phyloP scores from a whole-genome alignment of 2,329 filamentous ascomycete genomes.

The Neofusicoccum laricinum region DNA sequence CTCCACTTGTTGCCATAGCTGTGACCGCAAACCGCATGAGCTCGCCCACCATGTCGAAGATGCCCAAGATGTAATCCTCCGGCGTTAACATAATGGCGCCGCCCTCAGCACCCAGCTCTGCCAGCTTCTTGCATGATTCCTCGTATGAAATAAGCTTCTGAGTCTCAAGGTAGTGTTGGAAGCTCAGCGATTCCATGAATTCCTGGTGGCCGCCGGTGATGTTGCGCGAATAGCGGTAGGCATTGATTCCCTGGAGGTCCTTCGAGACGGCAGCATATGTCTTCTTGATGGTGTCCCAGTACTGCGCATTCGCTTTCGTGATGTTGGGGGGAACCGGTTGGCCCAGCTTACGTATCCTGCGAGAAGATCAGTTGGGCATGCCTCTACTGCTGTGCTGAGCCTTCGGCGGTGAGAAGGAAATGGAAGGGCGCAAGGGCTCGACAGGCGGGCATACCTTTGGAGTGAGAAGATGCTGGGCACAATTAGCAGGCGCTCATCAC shows the following conservation, averaged over 20 bases:
- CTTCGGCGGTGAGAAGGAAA: too few relatives aligned
- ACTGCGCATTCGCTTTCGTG: slow-evolving; percentile 65
- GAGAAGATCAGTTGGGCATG: slow-evolving; percentile 4
- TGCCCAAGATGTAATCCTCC: slow-evolving; percentile 83
- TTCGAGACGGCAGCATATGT: slow-evolving; percentile 66
- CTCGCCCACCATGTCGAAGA: slow-evolving; percentile 94
- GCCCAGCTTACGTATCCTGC: slow-evolving; percentile 60
- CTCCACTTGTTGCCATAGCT: slow-evolving; percentile 72
- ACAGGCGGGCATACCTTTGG: slow-evolving; percentile 59
- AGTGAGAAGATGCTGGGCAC: slow-evolving; percentile 70
- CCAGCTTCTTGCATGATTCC: slow-evolving; percentile 49
- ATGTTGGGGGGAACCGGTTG: slow-evolving; percentile 66
- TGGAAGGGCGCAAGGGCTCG: neutral
- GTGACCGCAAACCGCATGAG: slow-evolving; percentile 96
- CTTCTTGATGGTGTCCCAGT: slow-evolving; percentile 67
- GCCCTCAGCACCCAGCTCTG: slow-evolving; percentile 35
- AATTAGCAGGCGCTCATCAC: neutral
- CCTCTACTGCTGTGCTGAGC: neutral
- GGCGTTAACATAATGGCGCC: slow-evolving; percentile 64
- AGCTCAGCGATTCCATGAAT: slow-evolving; percentile 87
- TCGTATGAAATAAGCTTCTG: slow-evolving; percentile 70
- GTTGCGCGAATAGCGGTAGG: slow-evolving; percentile 75
- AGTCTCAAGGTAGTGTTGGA: slow-evolving; percentile 79
- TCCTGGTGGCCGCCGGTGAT: slow-evolving; percentile 84
- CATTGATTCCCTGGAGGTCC: slow-evolving; percentile 76